phyloP scores from a whole-genome alignment of 345 rosid species.

The Pistacia integerrima region DNA sequence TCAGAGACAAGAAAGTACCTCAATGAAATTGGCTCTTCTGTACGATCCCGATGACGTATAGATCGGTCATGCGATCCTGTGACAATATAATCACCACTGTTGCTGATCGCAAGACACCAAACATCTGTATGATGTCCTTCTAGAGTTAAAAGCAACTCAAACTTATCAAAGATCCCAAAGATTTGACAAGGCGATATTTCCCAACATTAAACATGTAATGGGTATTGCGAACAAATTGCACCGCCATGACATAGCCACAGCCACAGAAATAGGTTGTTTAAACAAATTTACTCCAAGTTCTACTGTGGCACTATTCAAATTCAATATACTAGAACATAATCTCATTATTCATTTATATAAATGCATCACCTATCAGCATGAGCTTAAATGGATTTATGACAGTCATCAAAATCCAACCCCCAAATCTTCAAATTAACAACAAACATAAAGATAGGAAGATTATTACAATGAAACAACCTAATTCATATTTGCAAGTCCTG shows the following conservation, averaged over 20 bases:
- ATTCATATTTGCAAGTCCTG: too few species aligned
- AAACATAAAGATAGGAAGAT: too few species aligned
- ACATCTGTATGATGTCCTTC: slow-evolving; percentile 94
- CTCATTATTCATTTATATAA: too few species aligned
- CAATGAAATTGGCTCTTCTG: slow-evolving; percentile 95
- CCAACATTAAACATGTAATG: slow-evolving; percentile 94
- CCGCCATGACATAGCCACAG: slow-evolving; percentile 96
- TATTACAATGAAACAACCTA: too few species aligned
- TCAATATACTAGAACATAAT: too few species aligned
- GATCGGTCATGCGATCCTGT: slow-evolving; percentile 99
- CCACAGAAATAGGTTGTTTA: slow-evolving; percentile 34
- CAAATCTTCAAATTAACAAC: too few species aligned
- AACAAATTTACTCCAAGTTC: slow-evolving; percentile 16
- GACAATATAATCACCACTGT: slow-evolving; percentile 87
- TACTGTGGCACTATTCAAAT: background rate
- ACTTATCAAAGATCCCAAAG: slow-evolving; percentile 98
- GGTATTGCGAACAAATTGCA: slow-evolving; percentile 81
- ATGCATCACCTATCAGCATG: too few species aligned
- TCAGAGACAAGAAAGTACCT: slow-evolving; percentile 42
- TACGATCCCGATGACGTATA: slow-evolving; percentile 96
- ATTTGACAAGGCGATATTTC: slow-evolving; percentile 86
- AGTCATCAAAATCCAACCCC: too few species aligned
- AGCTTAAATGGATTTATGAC: too few species aligned
- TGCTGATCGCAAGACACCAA: slow-evolving; percentile 89
- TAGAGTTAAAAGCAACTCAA: slow-evolving; percentile 87